A percentile compares a stretch with the other conserved stretches of the same genome.
Evolutionary conservation across 805 yeast genomes (phyloP).

Genomic region (Lipomyces orientalis): DNA sequence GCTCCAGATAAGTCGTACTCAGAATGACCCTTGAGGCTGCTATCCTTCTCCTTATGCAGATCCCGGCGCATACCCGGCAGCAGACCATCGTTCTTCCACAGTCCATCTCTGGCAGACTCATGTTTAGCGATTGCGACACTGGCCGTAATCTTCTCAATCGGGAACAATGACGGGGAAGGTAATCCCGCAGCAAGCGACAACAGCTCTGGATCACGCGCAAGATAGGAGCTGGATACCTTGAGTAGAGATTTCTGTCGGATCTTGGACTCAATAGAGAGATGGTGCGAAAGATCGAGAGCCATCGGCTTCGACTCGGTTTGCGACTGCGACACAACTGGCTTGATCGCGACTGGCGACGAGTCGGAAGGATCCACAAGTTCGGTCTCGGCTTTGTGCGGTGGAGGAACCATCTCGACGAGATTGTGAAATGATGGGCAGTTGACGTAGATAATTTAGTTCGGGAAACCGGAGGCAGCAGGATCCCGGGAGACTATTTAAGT

Average conservation of each 20-base stretch:
- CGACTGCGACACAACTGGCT: background rate
- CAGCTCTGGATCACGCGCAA: conserved; percentile 67
- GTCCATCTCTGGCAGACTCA: conserved; percentile 54
- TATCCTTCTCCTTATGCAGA: conserved; percentile 32
- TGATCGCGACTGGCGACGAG: background rate
- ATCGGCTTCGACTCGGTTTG: conserved; percentile 43
- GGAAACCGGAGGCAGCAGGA: background rate
- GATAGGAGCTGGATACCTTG: conserved; percentile 79
- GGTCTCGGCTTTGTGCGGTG: background rate
- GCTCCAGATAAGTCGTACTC: conserved; percentile 75
- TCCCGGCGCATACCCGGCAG: conserved; percentile 28
- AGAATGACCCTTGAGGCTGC: conserved; percentile 47
- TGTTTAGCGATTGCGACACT: conserved; percentile 43
- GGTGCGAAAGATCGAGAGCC: conserved; percentile 65
- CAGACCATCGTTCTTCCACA: conserved; percentile 80
- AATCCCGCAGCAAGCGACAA: conserved; percentile 95
- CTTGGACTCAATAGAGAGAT: conserved; percentile 76
- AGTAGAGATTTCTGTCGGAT: conserved; percentile 80
- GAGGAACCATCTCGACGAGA: background rate
- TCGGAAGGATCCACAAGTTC: background rate
- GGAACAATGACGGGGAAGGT: conserved; percentile 89
- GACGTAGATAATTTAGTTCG: background rate
- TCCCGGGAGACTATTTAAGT: too few species aligned
- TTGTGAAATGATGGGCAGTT: background rate
- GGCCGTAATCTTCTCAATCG: conserved; percentile 78